Evolutionary conservation across 2,329 filamentous ascomycete species (phyloP), one percentile per base, ranked within the genome.

Genomic region (Aspergillus pseudotamarii): DNA sequence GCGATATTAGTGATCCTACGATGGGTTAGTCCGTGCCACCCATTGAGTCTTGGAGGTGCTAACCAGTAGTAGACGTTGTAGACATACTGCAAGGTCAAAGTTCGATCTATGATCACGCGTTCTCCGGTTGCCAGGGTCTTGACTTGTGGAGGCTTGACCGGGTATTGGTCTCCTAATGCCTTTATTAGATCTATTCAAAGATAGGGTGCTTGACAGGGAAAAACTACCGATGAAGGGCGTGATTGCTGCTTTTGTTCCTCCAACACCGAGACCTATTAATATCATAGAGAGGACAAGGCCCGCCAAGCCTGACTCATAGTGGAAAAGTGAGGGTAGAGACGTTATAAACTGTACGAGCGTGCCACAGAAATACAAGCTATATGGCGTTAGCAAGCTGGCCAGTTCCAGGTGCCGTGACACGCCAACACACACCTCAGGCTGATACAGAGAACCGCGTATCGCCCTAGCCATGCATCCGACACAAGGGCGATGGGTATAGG

Each of bases 11-110:
- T 53, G 45, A 61, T 41, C 59, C 59, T 61, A 43, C 11, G 14
- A 53, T n/a, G 30, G 9, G 16, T 53, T 9, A 53, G 50, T 21
- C 5, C 23, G 50, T 53, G 26, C 19, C 11, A 53, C 50, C 26
- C 30, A 32, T 23, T 36, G 50, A 26, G 1, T 36, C 32, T 57
- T 10, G 48, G 21, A n/a, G 28, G 12, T 53, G 23, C 58, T 48
- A 14, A 61, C 62, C 59, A 64, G 55, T 59, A 64, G 36, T 58
- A 61, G 10, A 58, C n/a, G 21, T 58, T 61, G 46, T 61, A 61
- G 2, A 61, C 38, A 36, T 58, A 58, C 28, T 58, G 60, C 12
- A 61, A 30, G 21, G 60, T 61, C 23, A 61, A n/a, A 11, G 32
- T 41, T 19, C 46, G 60, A 36, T 45, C 48, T 8, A 38, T 36